Evolutionary conservation across 2,329 filamentous ascomycete genomes (phyloP).

Genomic region (Epichloe hybrida): DNA sequence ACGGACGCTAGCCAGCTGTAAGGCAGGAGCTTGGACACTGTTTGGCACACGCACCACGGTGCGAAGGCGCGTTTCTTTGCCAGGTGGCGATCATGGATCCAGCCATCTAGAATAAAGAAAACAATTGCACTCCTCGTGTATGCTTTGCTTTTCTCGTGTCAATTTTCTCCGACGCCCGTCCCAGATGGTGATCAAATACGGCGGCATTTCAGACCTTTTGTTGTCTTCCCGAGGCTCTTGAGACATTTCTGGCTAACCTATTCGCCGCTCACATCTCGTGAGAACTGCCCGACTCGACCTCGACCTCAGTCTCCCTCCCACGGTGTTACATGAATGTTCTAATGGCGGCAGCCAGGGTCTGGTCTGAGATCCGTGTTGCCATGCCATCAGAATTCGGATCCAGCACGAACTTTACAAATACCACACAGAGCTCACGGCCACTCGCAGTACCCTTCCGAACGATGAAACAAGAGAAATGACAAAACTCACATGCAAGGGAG

Average conservation of each 20-base stretch:
- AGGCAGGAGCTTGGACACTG: background rate
- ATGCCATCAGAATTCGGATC: too few species aligned
- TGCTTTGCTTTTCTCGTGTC: background rate
- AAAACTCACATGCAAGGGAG: constrained; percentile 4
- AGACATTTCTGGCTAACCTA: background rate
- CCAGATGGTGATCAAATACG: background rate
- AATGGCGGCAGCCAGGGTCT: too few species aligned
- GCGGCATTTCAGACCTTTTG: background rate
- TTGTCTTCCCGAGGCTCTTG: background rate
- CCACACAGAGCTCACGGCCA: too few species aligned
- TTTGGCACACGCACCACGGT: background rate
- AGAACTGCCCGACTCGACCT: too few species aligned
- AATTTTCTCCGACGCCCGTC: too few species aligned
- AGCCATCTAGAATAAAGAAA: background rate
- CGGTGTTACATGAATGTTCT: too few species aligned
- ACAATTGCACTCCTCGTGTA: background rate
- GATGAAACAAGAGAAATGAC: background rate
- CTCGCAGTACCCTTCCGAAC: too few species aligned
- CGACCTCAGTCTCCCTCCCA: too few species aligned
- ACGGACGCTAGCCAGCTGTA: background rate
- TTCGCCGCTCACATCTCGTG: background rate
- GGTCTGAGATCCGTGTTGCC: too few species aligned
- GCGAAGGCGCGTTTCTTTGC: background rate
- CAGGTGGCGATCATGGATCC: background rate
- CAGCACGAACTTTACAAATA: too few species aligned